Base-by-base conservation (phyloP, 2,329 filamentous ascomycete species). In the Penicillium sp. region DNA sequence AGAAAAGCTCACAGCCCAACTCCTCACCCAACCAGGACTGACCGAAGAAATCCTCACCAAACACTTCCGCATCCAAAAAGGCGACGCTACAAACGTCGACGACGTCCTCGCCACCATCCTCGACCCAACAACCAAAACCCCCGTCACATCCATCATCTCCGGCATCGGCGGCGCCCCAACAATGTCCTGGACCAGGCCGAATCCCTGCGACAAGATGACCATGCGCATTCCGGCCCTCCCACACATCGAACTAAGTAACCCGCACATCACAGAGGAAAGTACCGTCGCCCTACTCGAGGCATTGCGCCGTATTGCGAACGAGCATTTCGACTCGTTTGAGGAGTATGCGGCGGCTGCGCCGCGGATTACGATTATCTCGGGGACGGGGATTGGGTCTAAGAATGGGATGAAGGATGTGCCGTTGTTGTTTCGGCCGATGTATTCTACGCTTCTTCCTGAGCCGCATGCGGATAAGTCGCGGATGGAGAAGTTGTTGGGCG, bases 61-160 rank as follows among this genome's bases (percentile, higher is more conserved):
- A n/a, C 62, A 78, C 49, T 76, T 83, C 19, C 77, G 72, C 46
- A 77, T 83, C 53, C 68, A 80, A 54, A 43, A 75, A 60, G 81
- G 81, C 54, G 72, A 79, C 60, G 74, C 75, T 16, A 75, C 73
- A 49, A 73, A 81, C 55, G 29, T 72, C 26, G 52, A 64, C 8
- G 71, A 72, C 18, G 72, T 82, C 21, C 72, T 75, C 45, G 50
- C 67, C 13, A 69, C 75, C 14, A 61, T 71, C 16, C 62, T 66
- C 19, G 55, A 8, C 55, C 51, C 7, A 13, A 26, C 42, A 28
- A 21, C 16, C 1, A 13, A 39, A 9, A 18, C 10, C 11, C 42
- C 16, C 26, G 26, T 31, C 8, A n/a, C 42, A 45, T 29, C 16
- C 9, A 76, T 83, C 51, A 55, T 82, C 40, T 76, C 70, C 19